Evolutionary conservation across 225 moss, liverwort and hornwort species (phyloP), one percentile per base, ranked within the genome.

Genomic region (Antitrichia curtipendula): DNA sequence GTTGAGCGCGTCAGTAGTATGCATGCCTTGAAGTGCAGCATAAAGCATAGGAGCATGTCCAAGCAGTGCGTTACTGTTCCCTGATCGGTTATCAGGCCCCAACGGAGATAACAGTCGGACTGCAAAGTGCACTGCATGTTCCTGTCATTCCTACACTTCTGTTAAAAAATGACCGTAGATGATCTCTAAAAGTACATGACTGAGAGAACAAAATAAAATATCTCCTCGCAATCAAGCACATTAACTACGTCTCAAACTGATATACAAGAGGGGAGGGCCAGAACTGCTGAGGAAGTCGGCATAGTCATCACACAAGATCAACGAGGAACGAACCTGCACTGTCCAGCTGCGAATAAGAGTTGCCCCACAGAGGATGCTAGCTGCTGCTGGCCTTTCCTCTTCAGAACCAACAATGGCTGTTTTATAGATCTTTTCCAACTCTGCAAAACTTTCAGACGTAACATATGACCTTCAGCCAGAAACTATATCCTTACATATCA

Each of bases 301-400:
- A 85, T 59, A 45, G 80, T 76, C 84, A 64, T 87, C 72, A 84
- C 80, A 74, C 47, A 64, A 73, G 63, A 74, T 74, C 52, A 54
- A 85, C 52, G 78, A 87, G 76, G 64, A 65, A 84, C 85, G 59
- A 88, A 96, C 98, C 98, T 98, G 98, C 81, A 98, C 94, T 62
- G 94, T 97, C 98, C 98, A 98, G 86, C 96, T 92, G 87, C 96
- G 95, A 90, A 90, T 91, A 50, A 98, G 91, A 62, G 98, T 96
- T 87, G 98, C 96, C 65, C 98, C 98, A 91, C 97, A 97, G 69
- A 98, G 93, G 85, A 98, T 95, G 88, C 92, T 95, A 69, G 98
- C 98, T 85, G 98, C 98, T 84, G 92, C 94, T 88, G 95, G 91
- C 64, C 98, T 93, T 87, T 96, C 98, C 75, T 96, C 98, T n/a